Evolutionary conservation across 163 green algal species (phyloP).

Genomic region (Prototheca wickerhamii): DNA sequence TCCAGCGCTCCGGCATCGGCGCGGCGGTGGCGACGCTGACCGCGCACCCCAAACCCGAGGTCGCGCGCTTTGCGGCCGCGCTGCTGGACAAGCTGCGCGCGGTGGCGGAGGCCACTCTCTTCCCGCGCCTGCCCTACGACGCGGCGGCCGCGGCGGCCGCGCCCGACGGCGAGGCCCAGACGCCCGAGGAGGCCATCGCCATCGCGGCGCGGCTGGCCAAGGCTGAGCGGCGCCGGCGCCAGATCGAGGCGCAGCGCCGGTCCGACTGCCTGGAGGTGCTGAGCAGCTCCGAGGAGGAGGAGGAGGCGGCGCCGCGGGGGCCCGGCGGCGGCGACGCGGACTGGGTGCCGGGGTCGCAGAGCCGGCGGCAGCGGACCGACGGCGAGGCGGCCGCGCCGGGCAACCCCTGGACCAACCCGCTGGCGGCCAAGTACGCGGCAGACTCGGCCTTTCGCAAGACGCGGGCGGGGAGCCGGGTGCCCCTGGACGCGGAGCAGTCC

Average conservation of each 20-base stretch:
- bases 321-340: too few relatives aligned
- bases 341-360: too few relatives aligned
- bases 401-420: background rate
- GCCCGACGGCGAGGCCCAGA: background rate
- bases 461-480: background rate
- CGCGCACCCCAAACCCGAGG: background rate
- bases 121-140: constrained; percentile 3
- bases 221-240: background rate
- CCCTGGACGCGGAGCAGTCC: background rate
- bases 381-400: background rate
- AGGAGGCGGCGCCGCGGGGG: background rate
- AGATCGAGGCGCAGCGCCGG: background rate
- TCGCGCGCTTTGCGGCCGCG: background rate
- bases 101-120: background rate
- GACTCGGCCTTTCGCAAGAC: constrained; percentile 3
- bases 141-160: background rate
- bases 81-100: background rate
- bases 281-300: background rate
- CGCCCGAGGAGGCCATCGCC: background rate
- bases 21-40: constrained; percentile 1
- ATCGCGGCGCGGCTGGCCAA: background rate
- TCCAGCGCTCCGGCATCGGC: background rate
- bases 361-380: too few relatives aligned
- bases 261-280: background rate
- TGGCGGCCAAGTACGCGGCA: constrained; percentile 1